Conservation (phyloP, 2,329 filamentous ascomycete genomes). For the Myriosclerotinia duriaeana region DNA sequence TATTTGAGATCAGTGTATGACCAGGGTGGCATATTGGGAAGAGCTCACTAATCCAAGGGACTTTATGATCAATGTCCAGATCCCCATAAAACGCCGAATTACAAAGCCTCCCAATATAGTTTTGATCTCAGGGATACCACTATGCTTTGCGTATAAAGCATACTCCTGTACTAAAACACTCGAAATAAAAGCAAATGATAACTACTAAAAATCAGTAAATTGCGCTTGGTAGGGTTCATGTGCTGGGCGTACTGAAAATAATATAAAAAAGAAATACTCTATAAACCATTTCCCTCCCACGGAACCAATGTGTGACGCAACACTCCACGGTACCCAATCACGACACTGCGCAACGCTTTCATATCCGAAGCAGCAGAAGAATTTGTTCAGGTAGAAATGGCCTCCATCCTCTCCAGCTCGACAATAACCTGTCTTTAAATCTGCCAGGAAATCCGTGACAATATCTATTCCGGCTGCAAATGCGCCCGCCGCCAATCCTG, state of each 20-base stretch:
- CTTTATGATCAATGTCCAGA: slow-evolving; percentile 87
- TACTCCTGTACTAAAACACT: slow-evolving; percentile 80
- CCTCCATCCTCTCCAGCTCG: slow-evolving; percentile 74
- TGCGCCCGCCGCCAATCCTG: slow-evolving; percentile 78
- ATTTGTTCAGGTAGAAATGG: slow-evolving; percentile 84
- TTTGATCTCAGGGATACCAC: slow-evolving; percentile 97
- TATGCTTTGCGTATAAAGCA: slow-evolving; percentile 86
- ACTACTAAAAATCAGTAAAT: slow-evolving; percentile 46
- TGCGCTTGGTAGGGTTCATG: neutral
- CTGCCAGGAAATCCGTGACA: slow-evolving; percentile 87
- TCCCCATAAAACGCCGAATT: slow-evolving; percentile 80
- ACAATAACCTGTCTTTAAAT: slow-evolving; percentile 89
- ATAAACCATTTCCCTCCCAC: slow-evolving; percentile 73
- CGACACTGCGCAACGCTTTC: slow-evolving; percentile 77
- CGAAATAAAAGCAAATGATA: slow-evolving; percentile 74
- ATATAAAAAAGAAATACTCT: slow-evolving; percentile 82
- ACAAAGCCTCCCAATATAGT: slow-evolving; percentile 92
- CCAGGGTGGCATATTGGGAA: neutral
- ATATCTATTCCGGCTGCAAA: slow-evolving; percentile 90
- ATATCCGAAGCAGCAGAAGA: slow-evolving; percentile 92
- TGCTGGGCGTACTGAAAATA: slow-evolving; percentile 68
- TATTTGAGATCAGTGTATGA: slow-evolving; percentile 45
- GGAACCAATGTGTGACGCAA: slow-evolving; percentile 66
- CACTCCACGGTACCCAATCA: slow-evolving; percentile 85
- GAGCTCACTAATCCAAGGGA: slow-evolving; percentile 74